Evolutionary conservation across 352 stramenopile species (phyloP).

Genomic region (Phytophthora rubi): DNA sequence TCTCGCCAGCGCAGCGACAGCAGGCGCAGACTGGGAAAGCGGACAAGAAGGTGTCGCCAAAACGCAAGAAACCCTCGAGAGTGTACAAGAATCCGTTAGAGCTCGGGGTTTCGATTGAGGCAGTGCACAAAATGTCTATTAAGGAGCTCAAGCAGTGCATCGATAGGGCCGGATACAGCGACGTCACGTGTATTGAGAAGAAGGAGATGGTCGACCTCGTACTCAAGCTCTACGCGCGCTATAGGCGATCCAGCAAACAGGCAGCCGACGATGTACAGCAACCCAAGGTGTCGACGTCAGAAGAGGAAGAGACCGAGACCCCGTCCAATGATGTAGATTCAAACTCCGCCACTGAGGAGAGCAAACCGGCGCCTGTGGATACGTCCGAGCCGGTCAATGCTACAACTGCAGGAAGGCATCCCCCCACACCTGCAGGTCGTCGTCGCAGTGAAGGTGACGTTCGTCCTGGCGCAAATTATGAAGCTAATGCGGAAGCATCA

Average conservation of each 20-base stretch:
- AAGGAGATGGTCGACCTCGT: constrained; percentile 85
- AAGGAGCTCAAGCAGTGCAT: constrained; percentile 85
- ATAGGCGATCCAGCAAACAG: constrained; percentile 62
- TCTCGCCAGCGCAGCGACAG: constrained; percentile 41
- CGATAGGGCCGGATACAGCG: constrained; percentile 69
- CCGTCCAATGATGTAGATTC: constrained; percentile 5
- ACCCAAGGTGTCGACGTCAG: constrained; percentile 2
- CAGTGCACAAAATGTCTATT: constrained; percentile 73
- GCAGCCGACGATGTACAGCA: constrained; percentile 35
- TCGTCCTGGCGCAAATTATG: constrained; percentile 10
- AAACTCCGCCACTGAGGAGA: constrained; percentile 3
- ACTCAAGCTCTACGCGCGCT: constrained; percentile 77
- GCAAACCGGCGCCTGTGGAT: constrained; percentile 14
- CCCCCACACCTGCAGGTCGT: constrained; percentile 20
- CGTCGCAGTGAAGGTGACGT: constrained; percentile 41
- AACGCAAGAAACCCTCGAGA: constrained; percentile 46
- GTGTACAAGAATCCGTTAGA: constrained; percentile 77
- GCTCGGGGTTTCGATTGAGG: constrained; percentile 59
- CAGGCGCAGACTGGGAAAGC: constrained; percentile 18
- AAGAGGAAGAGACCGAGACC: constrained; percentile 16
- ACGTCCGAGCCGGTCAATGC: constrained; percentile 7
- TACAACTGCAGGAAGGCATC: constrained; percentile 14
- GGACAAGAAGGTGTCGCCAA: constrained; percentile 25
- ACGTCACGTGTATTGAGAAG: constrained; percentile 84
- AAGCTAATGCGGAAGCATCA: constrained; percentile 3